Conservation (phyloP, 192 early-diverging fungal genomes). For the Phlyctochytrium arcticum region DNA sequence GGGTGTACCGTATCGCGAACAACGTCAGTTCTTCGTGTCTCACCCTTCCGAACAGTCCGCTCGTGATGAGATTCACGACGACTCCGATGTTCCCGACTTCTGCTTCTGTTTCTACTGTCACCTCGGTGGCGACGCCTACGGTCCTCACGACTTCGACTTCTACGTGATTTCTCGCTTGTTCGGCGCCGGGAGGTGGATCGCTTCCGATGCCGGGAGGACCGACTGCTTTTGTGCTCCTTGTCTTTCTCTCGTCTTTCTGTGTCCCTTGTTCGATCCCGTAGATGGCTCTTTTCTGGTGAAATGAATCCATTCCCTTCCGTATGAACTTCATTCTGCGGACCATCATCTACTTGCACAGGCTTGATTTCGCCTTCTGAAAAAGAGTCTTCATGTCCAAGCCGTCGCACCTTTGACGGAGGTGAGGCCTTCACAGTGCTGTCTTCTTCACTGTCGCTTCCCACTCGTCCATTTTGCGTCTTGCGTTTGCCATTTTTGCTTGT, state of each 20-base stretch:
- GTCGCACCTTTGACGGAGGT: conserved; percentile 5
- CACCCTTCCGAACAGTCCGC: background rate
- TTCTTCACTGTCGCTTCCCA: background rate
- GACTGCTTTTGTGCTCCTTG: too few relatives aligned
- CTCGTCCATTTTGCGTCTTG: background rate
- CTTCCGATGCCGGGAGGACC: conserved; percentile 13
- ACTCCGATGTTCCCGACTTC: background rate
- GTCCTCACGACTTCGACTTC: background rate
- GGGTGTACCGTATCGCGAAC: too few relatives aligned
- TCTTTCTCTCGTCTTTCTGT: conserved; percentile 1
- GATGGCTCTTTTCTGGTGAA: background rate
- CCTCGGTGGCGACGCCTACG: conserved; percentile 3
- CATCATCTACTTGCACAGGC: background rate
- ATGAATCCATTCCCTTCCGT: background rate
- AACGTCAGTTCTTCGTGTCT: background rate
- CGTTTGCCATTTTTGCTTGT: conserved; percentile 2
- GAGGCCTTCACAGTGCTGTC: background rate
- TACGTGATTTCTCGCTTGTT: background rate
- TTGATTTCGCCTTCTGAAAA: background rate
- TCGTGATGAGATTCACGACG: background rate
- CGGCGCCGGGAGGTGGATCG: conserved; percentile 8
- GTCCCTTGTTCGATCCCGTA: background rate
- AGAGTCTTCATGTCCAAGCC: background rate
- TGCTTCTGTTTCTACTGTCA: background rate
- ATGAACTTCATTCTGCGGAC: background rate